These are phyloP conservation scores for Crithidia thermophila DNA, from an alignment of 208 protist species.

Conservation along the genomic window DNA sequence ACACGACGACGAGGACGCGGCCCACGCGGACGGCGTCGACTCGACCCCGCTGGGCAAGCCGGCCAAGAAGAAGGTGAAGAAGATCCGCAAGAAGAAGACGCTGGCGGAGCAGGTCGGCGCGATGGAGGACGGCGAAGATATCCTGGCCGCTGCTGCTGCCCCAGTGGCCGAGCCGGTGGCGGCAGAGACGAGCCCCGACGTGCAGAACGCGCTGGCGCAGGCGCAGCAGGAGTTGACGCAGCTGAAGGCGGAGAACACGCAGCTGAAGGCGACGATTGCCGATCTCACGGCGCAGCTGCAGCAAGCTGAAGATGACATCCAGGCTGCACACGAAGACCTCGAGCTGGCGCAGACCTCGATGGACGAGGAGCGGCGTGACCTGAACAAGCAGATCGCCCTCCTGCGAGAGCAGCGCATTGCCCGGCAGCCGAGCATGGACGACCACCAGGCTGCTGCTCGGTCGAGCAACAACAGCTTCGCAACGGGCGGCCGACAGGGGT, in stretches of 20 bases:
- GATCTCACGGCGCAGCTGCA: conserved; percentile 48
- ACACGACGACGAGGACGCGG: neutral
- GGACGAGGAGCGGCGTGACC: conserved; percentile 37
- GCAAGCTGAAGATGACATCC: conserved; percentile 45
- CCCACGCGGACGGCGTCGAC: conserved; percentile 1
- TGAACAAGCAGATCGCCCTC: conserved; percentile 45
- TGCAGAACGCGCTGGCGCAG: conserved; percentile 10
- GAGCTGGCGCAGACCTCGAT: conserved; percentile 21
- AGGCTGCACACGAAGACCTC: conserved; percentile 35
- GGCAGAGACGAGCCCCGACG: neutral
- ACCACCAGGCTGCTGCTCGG: conserved; percentile 1
- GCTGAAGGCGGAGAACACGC: conserved; percentile 56
- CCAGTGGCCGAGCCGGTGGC: neutral
- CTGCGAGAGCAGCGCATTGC: conserved; percentile 3
- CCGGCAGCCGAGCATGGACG: conserved; percentile 1
- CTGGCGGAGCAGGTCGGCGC: conserved; percentile 47
- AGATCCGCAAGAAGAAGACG: conserved; percentile 56
- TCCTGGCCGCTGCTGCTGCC: conserved; percentile 14
- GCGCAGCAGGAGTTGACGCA: conserved; percentile 39
- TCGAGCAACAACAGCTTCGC: conserved; percentile 11
- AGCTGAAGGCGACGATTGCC: conserved; percentile 55
- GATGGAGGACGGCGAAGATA: conserved; percentile 31
- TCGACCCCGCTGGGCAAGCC: conserved; percentile 11
- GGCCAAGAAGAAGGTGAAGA: conserved; percentile 53
- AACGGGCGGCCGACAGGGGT: conserved; percentile 9